phyloP scores from a whole-genome alignment of 495 filamentous ascomycete species.

The Usnea hakonensis region DNA sequence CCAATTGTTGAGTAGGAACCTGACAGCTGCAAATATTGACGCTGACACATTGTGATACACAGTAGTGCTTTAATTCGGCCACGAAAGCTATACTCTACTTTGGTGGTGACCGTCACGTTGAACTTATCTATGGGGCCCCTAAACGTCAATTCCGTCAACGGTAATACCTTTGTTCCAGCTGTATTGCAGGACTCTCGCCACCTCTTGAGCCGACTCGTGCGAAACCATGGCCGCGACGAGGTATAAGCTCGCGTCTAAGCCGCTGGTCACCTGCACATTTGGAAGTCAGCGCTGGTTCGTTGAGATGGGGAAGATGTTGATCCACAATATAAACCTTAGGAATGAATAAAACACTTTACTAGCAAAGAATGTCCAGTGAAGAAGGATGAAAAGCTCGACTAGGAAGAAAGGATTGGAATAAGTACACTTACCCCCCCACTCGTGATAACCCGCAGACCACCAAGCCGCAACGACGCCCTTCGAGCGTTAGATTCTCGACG shows the following conservation, averaged over 20 bases:
- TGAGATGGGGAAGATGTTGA: background rate
- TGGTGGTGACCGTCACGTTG: background rate
- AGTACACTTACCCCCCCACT: slow-evolving; percentile 46
- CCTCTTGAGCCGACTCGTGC: slow-evolving; percentile 59
- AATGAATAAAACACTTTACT: background rate
- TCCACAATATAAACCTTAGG: background rate
- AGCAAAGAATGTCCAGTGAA: background rate
- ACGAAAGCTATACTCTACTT: background rate
- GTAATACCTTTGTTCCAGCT: slow-evolving; percentile 63
- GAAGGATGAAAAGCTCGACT: background rate
- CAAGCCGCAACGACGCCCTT: slow-evolving; percentile 55
- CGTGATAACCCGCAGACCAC: slow-evolving; percentile 68
- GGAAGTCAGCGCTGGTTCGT: background rate
- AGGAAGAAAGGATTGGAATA: background rate
- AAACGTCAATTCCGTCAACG: slow-evolving; percentile 67
- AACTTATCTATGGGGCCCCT: background rate
- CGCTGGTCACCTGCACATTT: slow-evolving; percentile 45
- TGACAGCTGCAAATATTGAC: too few species aligned
- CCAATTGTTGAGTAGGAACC: too few species aligned
- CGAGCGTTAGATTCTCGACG: slow-evolving; percentile 62
- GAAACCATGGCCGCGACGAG: slow-evolving; percentile 65
- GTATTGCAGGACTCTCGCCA: slow-evolving; percentile 61
- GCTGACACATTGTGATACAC: background rate
- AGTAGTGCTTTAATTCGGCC: too few species aligned
- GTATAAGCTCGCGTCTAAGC: slow-evolving; percentile 71